Evolutionary conservation across 1,284 basidiomycete genomes (phyloP), one percentile per base, ranked within the genome.

Genomic region (Sporisorium iseilematis-ciliati): DNA sequence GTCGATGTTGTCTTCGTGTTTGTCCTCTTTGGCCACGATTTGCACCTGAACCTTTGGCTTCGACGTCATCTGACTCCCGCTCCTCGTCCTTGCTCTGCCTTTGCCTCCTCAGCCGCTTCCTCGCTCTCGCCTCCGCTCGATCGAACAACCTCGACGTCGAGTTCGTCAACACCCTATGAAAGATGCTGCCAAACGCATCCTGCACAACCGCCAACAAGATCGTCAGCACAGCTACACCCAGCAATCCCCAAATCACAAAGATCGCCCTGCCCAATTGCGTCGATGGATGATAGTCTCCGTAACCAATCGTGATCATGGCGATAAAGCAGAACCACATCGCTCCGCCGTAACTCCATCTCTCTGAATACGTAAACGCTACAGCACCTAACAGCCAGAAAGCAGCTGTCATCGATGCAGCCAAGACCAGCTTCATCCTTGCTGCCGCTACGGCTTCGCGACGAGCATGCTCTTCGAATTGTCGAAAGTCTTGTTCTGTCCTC

Each of bases 211-310:
- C 75, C 20, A 82, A 63, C 26, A 81, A 60, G 20, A 85, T 77
- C 49, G 52, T 80, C 31, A 66, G 68, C 54, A 73, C 76, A 42
- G 46, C 81, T 45, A 79, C 75, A 52, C 67, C 70, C 54, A 77
- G 45, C 48, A 94, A 85, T 0, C 92, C 91, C 93, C 93, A 94
- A 8, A 91, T 89, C 57, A 93, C 89, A 83, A 94, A 94, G 51
- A 94, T 88, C 6, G 91, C 90, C 25, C 92, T 88, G 3, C 92
- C 92, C 6, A 90, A 89, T 59, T 78, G 72, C 43, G 76, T 71
- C 4, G 48, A 29, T 1, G 68, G 69, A 41, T 67, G 61, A 41
- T 67, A 74, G 46, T 78, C 74, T 7, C 66, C 67, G 55, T 80
- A 81, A 3, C 75, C 67, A 16, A 86, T 83, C 2, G 84, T 86